phyloP scores from a whole-genome alignment of 495 filamentous ascomycete species.

The Podospora sp. region DNA sequence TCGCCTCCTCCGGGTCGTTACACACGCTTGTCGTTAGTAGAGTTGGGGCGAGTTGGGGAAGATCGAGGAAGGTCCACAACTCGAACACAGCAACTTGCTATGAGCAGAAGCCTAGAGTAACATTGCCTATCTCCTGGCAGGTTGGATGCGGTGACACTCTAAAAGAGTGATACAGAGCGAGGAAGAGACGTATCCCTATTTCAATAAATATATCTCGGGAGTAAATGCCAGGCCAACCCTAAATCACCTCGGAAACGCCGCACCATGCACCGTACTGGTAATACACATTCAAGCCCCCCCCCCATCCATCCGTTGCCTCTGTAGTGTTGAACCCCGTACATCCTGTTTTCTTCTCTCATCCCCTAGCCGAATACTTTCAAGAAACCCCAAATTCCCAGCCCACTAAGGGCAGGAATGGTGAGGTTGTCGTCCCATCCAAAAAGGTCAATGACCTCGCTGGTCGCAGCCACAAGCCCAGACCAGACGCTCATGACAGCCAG shows the following conservation, averaged over 20 bases:
- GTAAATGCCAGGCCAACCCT: background rate
- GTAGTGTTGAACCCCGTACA: constrained; percentile 7
- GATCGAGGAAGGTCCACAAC: too few relatives aligned
- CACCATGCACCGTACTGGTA: background rate
- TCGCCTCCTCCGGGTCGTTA: constrained; percentile 8
- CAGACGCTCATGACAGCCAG: constrained; percentile 84
- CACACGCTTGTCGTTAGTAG: constrained; percentile 6
- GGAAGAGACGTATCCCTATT: background rate
- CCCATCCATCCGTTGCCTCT: background rate
- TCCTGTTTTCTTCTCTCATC: background rate
- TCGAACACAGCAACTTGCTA: too few relatives aligned
- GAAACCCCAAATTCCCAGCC: constrained; percentile 89
- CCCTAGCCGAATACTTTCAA: constrained; percentile 81
- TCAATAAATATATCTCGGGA: background rate
- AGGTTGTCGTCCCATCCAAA: constrained; percentile 97
- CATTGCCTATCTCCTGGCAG: too few relatives aligned
- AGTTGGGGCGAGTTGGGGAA: constrained; percentile 12
- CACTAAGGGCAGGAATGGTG: constrained; percentile 91
- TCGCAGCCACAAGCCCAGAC: constrained; percentile 82
- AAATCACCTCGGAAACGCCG: background rate
- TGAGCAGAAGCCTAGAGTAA: too few relatives aligned
- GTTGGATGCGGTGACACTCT: background rate
- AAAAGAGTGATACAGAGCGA: background rate
- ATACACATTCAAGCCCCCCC: background rate
- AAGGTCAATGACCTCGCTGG: constrained; percentile 87